Conservation (phyloP, 2,329 filamentous ascomycete genomes). For the Verticillium tricorpus region DNA sequence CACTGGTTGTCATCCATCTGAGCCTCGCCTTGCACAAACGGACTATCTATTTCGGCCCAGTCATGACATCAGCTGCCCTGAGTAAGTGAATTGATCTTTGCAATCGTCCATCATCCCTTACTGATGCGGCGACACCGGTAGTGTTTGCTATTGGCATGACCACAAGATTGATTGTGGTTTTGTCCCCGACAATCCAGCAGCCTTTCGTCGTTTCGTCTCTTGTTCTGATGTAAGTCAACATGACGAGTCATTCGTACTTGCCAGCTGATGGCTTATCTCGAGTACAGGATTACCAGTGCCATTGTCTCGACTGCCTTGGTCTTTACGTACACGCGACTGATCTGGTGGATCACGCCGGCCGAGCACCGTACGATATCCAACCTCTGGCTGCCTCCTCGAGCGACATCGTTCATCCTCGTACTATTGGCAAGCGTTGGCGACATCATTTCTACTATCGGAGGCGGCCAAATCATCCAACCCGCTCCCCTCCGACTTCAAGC, state of each 20-base stretch:
- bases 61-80: not conserved
- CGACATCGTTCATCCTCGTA: constrained; percentile 4
- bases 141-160: constrained; percentile 1
- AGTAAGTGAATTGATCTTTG: not conserved
- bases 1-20: not conserved
- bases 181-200: not conserved
- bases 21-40: not conserved
- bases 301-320: constrained; percentile 1
- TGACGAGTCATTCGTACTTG: too few species aligned
- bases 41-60: not conserved
- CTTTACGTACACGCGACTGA: constrained; percentile 12
- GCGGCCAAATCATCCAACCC: constrained; percentile 5
- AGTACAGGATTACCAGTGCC: not conserved
- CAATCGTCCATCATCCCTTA: not conserved
- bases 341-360: constrained; percentile 9
- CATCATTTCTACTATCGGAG: constrained; percentile 2
- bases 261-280: not conserved
- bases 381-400: constrained; percentile 9
- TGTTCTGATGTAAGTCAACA: not conserved
- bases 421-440: constrained; percentile 5
- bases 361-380: constrained; percentile 4
- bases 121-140: not conserved
- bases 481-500: constrained; percentile 2
- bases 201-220: not conserved
- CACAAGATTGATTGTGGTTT: not conserved